Base-by-base conservation (phyloP, 805 yeast species). In the Maudiozyma bulderi region DNA sequence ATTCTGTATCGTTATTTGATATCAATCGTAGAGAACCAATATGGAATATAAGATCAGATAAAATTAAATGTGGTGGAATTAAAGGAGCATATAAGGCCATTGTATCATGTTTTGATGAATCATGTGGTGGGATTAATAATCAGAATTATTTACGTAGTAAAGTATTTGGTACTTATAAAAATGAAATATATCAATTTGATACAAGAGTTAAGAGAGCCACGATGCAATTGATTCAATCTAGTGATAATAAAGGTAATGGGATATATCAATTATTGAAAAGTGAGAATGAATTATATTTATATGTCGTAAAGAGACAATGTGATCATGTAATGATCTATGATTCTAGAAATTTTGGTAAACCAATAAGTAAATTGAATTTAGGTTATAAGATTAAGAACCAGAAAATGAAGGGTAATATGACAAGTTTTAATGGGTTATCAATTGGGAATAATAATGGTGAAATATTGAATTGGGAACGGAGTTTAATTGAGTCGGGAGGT, bases 221-320 rank as follows among this genome's bases (percentile, higher is more conserved):
- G 37, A 39, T 28, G 8, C 13, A 10, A 8, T 40, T 8, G 13
- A 20, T 31, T 20, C 30, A 13, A 14, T 20, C 9, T 14, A 37
- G 30, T 9, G 37, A 37, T 9, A 7, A 3, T 8, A 7, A n/a
- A 32, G 43, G 72, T 62, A 4, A 61, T 50, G 54, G 77, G 69
- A 3, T 56, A 61, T 14, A 60, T 56, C 76, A 72, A 52, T 39
- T 72, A 0, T 15, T 73, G 6, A 62, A 55, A 30, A 66, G 73
- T 20, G 56, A 54, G 1, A 72, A 69, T 54, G 72, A 68, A 5
- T 65, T 63, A 38, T 72, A 62, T 46, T 15, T 70, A 5, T 73
- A 62, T 47, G 60, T 61, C 1, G 30, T 70, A 1, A 57, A 64
- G 33, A 56, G 77, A 33, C 57, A 62, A 34, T 50, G 64, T 8